Evolutionary conservation across 192 early-diverging fungal genomes (phyloP), one percentile per base, ranked within the genome.

Genomic region (Rhizophagus prolifer): DNA sequence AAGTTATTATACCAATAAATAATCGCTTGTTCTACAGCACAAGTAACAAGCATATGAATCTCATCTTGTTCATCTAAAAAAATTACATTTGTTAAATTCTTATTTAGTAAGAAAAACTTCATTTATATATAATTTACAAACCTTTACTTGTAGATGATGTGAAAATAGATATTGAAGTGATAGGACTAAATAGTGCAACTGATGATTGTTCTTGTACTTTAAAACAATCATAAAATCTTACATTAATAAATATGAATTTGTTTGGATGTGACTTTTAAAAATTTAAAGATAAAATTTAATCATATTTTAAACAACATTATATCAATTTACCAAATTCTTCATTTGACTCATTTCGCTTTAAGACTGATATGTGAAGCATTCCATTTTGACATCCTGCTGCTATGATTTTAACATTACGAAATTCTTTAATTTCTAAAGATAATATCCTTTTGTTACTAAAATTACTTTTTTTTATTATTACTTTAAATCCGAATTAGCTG

Each of bases 11-110:
- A 88, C 85, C 82, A 81, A 76, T 88, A 89, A 4, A 88, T 74
- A 66, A 83, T 82, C 8, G 81, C 88, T 60, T 84, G 83, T 71
- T 89, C 88, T 58, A 86, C 84, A 4, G 88, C 86, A 65, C 86
- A 87, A 9, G 88, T 89, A 12, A 89, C 84, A 14, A 89, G 72
- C 31, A 89, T 44, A 77, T 85, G 81, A 9, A 88, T 79, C 10
- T 83, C 81, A 6, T 41, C 58, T 12, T 21, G 36, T 59, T 60
- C 23, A 36, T 23, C 54, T 60, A 73, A 28, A 50, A 9, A 25
- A 25, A 47, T 9, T 19, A 25, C 3, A 8, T 34, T 34, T 38
- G 16, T 58, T 25, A 73, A 60, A 36, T 12, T n/a, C 23, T 58
- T 25, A 34, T 19, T 31, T 58, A 31, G 3, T 38, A 38, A 38